Base-by-base conservation (phyloP, 306 rosid species). In the Cicer cuneatum region DNA sequence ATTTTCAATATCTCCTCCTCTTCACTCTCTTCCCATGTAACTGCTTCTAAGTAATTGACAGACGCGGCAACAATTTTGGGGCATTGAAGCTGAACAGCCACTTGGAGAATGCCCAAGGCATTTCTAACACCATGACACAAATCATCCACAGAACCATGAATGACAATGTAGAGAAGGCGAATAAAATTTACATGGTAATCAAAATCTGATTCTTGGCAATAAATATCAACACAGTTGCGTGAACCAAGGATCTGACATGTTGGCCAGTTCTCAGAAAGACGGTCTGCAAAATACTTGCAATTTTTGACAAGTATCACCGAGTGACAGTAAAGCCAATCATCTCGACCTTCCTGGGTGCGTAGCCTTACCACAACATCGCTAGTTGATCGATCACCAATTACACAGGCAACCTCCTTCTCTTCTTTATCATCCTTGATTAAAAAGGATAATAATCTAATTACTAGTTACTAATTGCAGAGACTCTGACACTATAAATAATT, bases 331-430 rank as follows among this genome's bases (percentile, higher is more conserved):
- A 92, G 61, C 99, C 99, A 82, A 56, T 92, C 90, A 78, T 94
- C 99, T 68, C 93, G 85, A 53, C 96, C 90, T 35, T 88, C 96
- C 72, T 80, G 85, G 1, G 96, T 92, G 42, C 97, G 88, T 42
- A 94, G 84, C 90, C 99, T 88, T 85, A 94, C 99, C 54, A 94
- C 96, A 82, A 94, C 95, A 74, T 94, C 99, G 71, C 97, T 92
- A 35, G 94, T 88, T 18, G 88, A 85, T 68, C 86, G 72, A 63
- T 94, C 92, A 48, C 95, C 97, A 71, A 92, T 84, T 56, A 14
- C 69, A 76, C 71, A 59, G 75, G 83, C n/a, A 14, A 77, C 13
- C 56, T 78, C 13, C 59, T 78, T 80, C 66, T 46, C 71, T 75
- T 87, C 91, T 73, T 78, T 83, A 58, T 75, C 86, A 58, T 75